A percentile compares a stretch with the other conserved stretches of the same genome.
Evolutionary conservation across 2,329 filamentous ascomycete species (phyloP).

Genomic region (Penicillium brasilianum): DNA sequence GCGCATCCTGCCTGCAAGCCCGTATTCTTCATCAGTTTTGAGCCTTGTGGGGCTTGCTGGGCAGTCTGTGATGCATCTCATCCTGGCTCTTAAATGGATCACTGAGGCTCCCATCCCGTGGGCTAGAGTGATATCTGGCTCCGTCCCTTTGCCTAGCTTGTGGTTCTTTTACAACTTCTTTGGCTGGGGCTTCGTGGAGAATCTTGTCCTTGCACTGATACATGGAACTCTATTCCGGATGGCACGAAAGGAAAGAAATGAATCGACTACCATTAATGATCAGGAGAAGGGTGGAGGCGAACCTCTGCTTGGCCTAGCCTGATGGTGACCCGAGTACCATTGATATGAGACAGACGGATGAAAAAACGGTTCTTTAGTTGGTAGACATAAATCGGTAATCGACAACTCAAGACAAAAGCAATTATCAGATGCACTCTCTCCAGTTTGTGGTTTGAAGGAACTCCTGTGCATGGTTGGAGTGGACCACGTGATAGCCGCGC

Average conservation of each 20-base stretch:
- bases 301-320: neutral
- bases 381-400: neutral
- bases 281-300: neutral
- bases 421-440: neutral
- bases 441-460: neutral
- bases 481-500: constrained; percentile 21
- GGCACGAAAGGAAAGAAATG: neutral
- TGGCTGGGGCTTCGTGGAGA: neutral
- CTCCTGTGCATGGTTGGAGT: neutral
- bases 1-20: neutral
- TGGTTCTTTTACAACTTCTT: neutral
- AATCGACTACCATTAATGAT: neutral
- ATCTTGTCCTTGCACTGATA: neutral
- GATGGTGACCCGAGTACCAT: neutral
- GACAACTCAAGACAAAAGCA: neutral
- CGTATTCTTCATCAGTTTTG: neutral
- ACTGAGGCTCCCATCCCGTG: neutral
- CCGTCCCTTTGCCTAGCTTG: neutral
- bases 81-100: neutral
- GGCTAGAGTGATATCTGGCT: neutral
- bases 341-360: neutral
- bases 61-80: neutral
- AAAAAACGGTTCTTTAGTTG: neutral
- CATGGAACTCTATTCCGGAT: neutral
- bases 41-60: neutral